Evolutionary conservation across 2,329 filamentous ascomycete genomes (phyloP).

Genomic region (Claviceps purpurea): DNA sequence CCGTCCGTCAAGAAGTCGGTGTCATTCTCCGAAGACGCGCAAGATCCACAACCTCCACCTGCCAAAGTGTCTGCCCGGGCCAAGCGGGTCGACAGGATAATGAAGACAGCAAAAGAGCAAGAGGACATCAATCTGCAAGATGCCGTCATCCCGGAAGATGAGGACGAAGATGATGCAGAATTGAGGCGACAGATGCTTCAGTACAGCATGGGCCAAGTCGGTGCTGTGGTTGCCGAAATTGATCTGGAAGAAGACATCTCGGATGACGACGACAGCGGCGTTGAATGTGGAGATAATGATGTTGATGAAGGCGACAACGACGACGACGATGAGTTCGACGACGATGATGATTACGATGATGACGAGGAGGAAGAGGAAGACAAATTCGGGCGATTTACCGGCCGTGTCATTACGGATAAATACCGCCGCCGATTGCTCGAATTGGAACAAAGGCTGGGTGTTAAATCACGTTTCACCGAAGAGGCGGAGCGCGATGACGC

Average conservation of each 20-base stretch:
- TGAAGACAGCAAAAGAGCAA: constrained; percentile 41
- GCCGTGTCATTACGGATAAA: constrained; percentile 53
- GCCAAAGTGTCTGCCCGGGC: constrained; percentile 26
- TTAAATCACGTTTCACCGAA: constrained; percentile 40
- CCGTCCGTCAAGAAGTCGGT: constrained; percentile 40
- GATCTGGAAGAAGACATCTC: constrained; percentile 59
- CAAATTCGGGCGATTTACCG: constrained; percentile 59
- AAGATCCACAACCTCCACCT: constrained; percentile 14
- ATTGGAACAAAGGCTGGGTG: constrained; percentile 62
- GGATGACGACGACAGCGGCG: constrained; percentile 39
- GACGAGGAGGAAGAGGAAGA: constrained; percentile 54
- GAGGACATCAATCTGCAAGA: constrained; percentile 31
- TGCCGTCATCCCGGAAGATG: constrained; percentile 53
- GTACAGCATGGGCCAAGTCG: constrained; percentile 80
- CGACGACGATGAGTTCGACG: constrained; percentile 37
- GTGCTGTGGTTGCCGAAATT: constrained; percentile 83
- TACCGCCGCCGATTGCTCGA: constrained; percentile 77
- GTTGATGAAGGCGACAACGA: constrained; percentile 31
- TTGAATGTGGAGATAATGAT: constrained; percentile 38
- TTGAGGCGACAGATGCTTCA: constrained; percentile 79
- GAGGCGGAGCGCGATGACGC: constrained; percentile 31
- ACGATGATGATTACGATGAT: constrained; percentile 33
- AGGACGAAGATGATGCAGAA: constrained; percentile 66
- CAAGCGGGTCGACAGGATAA: constrained; percentile 40
- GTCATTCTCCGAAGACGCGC: constrained; percentile 45